phyloP scores from a whole-genome alignment of 164 flowering plant species.

The Amborella trichopoda region DNA sequence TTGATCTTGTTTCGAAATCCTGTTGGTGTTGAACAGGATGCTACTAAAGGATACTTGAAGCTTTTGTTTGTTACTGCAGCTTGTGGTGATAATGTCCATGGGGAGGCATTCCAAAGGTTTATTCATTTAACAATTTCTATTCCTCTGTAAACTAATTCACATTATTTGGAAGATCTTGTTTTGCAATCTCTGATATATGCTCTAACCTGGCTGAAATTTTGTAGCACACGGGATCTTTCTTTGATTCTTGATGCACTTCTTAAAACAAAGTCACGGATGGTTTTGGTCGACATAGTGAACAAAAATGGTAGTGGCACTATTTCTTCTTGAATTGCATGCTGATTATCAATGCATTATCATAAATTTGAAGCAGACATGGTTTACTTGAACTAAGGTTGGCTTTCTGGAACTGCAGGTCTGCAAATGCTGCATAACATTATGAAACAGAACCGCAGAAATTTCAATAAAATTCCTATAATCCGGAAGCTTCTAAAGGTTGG shows the following conservation, averaged over 20 bases:
- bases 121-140: background rate
- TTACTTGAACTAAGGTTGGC: too few species aligned
- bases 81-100: conserved; percentile 62
- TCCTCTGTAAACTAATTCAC: background rate
- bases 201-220: conserved; percentile 8
- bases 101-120: conserved; percentile 85
- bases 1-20: conserved; percentile 3
- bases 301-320: conserved; percentile 58
- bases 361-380: background rate
- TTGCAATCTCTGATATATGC: too few species aligned
- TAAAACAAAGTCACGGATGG: conserved; percentile 74
- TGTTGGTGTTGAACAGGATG: conserved; percentile 42
- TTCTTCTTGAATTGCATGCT: too few species aligned
- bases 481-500: conserved; percentile 91
- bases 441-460: conserved; percentile 70
- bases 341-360: too few species aligned
- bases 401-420: conserved; percentile 38
- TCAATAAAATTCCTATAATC: conserved; percentile 71
- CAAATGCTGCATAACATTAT: conserved; percentile 91
- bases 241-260: conserved; percentile 93
- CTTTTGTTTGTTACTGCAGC: conserved; percentile 87
- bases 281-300: conserved; percentile 70
- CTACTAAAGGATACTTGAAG: conserved; percentile 84
- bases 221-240: conserved; percentile 90
- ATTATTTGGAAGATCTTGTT: too few species aligned